Evolutionary conservation across 495 filamentous ascomycete genomes (phyloP), one percentile per base, ranked within the genome.

Genomic region (Neurospora tetraspora): DNA sequence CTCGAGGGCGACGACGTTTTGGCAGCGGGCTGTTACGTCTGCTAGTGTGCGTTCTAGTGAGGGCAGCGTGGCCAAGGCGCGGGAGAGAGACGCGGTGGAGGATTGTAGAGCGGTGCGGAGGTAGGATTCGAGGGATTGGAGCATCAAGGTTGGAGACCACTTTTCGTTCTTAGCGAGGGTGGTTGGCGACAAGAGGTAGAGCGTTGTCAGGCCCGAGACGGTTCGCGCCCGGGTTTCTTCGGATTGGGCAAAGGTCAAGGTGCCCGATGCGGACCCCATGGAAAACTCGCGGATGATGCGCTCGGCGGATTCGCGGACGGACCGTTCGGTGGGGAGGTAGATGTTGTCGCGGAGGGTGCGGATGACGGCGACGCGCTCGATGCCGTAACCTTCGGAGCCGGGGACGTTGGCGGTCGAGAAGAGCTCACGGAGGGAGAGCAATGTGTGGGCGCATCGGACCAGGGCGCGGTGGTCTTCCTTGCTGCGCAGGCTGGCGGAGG

Each of bases 1-100:
- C 81, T 98, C 95, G 1, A 98, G 80, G 3, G 93, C 93, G 11
- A 95, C 91, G 34, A 98, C 90, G 73, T 96, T 96, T 81, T 97
- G 93, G 77, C 96, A 97, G 65, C 93, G 86, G 7, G 90, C 89
- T 10, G 92, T 91, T 18, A 97, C 87, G 77, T 98, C 96, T 36
- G 88, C 83, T 7, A 99, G 86, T 3, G 93, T 90, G 38, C 93
- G 87, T 59, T 98, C 94, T 47, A 99, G 86, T 0, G 87, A 91
- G 2, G 96, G 93, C 16, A 98, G 84, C 42, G 91, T 92, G 12
- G 89, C 87, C n/a, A 98, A 85, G 0, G 91, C 89, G 36, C 93
- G 83, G 6, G 91, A 81, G 7, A 98, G 81, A 3, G 89, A 85
- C 34, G 92, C 89, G 7, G 94, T 85, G 39, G 91, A 92, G 31